Percentiles rank a stretch among this genome's conserved stretches.
Conservation (phyloP, 495 filamentous ascomycete species). For the Tetracladium setigerum region DNA sequence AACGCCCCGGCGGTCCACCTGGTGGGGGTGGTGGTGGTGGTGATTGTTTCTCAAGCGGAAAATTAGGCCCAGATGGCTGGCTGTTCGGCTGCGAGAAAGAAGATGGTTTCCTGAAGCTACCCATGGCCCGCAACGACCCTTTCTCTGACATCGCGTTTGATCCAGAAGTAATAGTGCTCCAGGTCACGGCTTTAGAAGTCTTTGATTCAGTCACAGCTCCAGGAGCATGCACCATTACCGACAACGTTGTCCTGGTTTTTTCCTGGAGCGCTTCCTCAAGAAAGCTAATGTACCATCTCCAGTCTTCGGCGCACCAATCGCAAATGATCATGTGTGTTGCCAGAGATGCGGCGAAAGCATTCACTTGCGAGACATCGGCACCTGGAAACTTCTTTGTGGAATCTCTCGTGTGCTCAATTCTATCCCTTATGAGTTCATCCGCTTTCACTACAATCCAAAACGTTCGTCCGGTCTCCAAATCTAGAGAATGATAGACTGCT, state of each 20-base stretch:
- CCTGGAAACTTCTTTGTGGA: not conserved
- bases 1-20: too few species aligned
- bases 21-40: conserved; percentile 3
- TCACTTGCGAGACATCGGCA: not conserved
- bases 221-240: conserved; percentile 14
- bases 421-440: conserved; percentile 24
- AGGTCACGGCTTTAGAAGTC: too few species aligned
- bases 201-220: conserved; percentile 3
- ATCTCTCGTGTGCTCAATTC: conserved; percentile 8
- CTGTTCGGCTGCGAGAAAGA: too few species aligned
- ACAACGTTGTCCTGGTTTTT: conserved; percentile 21
- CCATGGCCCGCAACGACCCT: too few species aligned
- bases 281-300: conserved; percentile 37
- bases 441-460: conserved; percentile 36
- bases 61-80: too few species aligned
- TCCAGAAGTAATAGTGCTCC: too few species aligned
- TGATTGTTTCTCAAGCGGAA: not conserved
- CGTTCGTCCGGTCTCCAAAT: conserved; percentile 27
- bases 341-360: conserved; percentile 27
- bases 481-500: conserved; percentile 35
- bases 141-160: too few species aligned
- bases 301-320: conserved; percentile 39
- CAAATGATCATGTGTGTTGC: conserved; percentile 30
- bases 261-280: conserved; percentile 29
- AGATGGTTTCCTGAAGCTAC: too few species aligned